Evolutionary conservation across 2,329 filamentous ascomycete genomes (phyloP).

Genomic region (Paracoccidioides lutzii): DNA sequence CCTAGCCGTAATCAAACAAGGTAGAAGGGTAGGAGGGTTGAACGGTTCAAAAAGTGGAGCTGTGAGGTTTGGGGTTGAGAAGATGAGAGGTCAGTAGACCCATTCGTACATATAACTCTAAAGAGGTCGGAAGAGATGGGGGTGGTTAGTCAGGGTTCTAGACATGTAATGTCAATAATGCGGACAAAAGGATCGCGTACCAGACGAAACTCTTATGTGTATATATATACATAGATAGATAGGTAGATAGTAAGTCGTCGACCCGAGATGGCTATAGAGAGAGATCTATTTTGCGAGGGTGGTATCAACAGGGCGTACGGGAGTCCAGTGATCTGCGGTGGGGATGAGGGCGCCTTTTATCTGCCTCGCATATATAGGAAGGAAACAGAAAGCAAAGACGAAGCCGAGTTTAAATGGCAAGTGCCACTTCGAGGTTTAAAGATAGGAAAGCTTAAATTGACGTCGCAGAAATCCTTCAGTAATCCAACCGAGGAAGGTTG

Average conservation of each 20-base stretch:
- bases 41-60: conserved; percentile 1
- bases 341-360: too few relatives aligned
- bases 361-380: too few relatives aligned
- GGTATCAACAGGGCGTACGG: too few relatives aligned
- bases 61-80: neutral
- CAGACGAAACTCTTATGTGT: neutral
- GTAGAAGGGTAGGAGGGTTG: conserved; percentile 2
- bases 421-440: too few relatives aligned
- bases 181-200: neutral
- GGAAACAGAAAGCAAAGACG: too few relatives aligned
- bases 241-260: too few relatives aligned
- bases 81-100: neutral
- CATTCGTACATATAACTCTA: neutral
- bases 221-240: neutral
- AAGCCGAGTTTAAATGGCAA: neutral
- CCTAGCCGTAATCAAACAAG: neutral
- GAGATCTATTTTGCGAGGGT: too few relatives aligned
- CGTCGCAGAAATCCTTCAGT: too few relatives aligned
- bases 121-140: neutral
- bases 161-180: neutral
- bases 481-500: too few relatives aligned
- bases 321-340: too few relatives aligned
- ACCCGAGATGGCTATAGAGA: too few relatives aligned
- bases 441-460: too few relatives aligned
- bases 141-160: neutral